A percentile compares a stretch with the other conserved stretches of the same genome.
Conservation (phyloP, 257 asterid genomes). For the Fraxinus quadrangulata region DNA sequence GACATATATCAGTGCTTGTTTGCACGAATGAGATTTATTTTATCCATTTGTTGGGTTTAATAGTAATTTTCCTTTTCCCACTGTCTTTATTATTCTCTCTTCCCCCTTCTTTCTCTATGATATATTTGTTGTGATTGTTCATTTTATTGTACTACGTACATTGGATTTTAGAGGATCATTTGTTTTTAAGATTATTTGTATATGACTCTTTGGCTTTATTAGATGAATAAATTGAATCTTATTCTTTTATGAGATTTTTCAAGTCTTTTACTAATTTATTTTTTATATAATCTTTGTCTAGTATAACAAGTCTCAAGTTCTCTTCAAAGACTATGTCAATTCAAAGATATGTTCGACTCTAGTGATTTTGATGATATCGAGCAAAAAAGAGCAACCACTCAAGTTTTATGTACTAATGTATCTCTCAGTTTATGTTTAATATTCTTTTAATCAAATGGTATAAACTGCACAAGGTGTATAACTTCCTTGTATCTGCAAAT, state of each 20-base stretch:
- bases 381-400: not conserved
- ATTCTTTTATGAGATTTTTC: slow-evolving; percentile 17
- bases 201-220: not conserved
- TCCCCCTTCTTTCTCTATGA: not conserved
- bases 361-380: not conserved
- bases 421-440: too few species aligned
- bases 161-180: slow-evolving; percentile 23
- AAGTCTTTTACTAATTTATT: not conserved
- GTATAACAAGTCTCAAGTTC: not conserved
- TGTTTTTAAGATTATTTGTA: slow-evolving; percentile 18
- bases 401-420: too few species aligned
- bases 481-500: too few species aligned
- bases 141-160: slow-evolving; percentile 16
- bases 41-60: slow-evolving; percentile 23
- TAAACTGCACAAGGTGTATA: too few species aligned
- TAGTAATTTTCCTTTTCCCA: slow-evolving; percentile 18
- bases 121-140: slow-evolving; percentile 23
- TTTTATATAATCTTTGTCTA: not conserved
- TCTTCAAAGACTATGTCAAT: not conserved
- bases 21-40: slow-evolving; percentile 50
- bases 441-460: too few species aligned
- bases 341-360: not conserved
- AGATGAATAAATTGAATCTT: slow-evolving; percentile 24
- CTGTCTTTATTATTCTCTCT: not conserved
- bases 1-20: slow-evolving; percentile 26